Evolutionary conservation across 768 basidiomycete genomes (phyloP), one percentile per base, ranked within the genome.

Genomic region (Inosperma sp.): DNA sequence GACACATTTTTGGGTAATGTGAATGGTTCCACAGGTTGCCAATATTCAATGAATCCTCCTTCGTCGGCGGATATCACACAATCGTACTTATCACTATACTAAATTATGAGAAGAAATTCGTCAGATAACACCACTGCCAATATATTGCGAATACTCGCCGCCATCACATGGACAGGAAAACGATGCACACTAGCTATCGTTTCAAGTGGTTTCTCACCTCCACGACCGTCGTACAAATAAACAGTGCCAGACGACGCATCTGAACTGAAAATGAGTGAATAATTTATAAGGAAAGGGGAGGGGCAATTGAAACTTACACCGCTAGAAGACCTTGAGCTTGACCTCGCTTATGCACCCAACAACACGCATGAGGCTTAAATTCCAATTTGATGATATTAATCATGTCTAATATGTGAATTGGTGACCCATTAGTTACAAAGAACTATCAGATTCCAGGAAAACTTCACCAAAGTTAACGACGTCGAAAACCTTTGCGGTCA

Each of bases 301-400:
- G 44, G 21, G 26, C 30, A 29, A 29, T 49, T 12, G 50, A 21
- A n/a, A 63, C 84, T 55, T 66, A 93, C 86, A 99, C 77, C 39
- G 96, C 96, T 10, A 99, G 74, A 10, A 99, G 65, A 14, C 86
- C 84, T 62, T 91, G 87, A 0, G 88, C 92, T 59, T 94, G 84
- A 40, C 92, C 93, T 17, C 87, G 80, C 52, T 75, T 76, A 67
- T 99, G 96, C 5, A 98, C 87, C 95, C 95, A 99, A 64, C 92
- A 94, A 62, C 92, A 95, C 9, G 91, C 76, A 55, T 85, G 84
- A 8, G 96, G 96, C 16, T 74, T 79, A 63, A 82, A 98, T 2
- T 81, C 86, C 43, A 99, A 75, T 63, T 92, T 90, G 54, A 99
- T 80, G 68, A 97, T 96, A 66, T 96, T 98, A 62, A 98, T 98